Conservation (phyloP, 768 basidiomycete species). For the Polyporus arcularius region DNA sequence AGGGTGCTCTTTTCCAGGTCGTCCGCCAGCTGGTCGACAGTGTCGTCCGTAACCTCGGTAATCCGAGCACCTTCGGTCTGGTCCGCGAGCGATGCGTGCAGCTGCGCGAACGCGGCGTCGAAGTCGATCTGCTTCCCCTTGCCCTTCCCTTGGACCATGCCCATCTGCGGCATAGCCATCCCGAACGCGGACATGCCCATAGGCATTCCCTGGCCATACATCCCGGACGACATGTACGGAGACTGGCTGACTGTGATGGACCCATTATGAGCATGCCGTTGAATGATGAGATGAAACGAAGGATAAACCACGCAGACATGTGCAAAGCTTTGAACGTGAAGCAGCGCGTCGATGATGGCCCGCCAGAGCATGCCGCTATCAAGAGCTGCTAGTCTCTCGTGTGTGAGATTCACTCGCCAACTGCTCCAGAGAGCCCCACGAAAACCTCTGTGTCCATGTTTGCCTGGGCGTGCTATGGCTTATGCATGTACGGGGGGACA, state of each 20-base stretch:
- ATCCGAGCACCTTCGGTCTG: slow-evolving; percentile 50
- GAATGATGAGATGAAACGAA: not conserved
- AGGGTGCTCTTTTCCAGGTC: slow-evolving; percentile 35
- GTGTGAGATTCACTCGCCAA: too few relatives aligned
- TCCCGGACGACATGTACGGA: slow-evolving; percentile 24
- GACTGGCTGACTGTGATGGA: slow-evolving; percentile 15
- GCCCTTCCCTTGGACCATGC: slow-evolving; percentile 67
- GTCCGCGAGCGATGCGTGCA: slow-evolving; percentile 51
- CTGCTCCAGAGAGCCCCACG: too few relatives aligned
- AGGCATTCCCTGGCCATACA: slow-evolving; percentile 37
- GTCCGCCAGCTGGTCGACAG: slow-evolving; percentile 37
- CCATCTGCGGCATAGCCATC: slow-evolving; percentile 22
- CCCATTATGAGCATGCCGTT: too few relatives aligned
- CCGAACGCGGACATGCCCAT: slow-evolving; percentile 23
- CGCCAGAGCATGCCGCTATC: too few relatives aligned
- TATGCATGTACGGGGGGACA: too few relatives aligned
- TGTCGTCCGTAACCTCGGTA: slow-evolving; percentile 50
- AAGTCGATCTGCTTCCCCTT: slow-evolving; percentile 79
- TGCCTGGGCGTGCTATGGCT: too few relatives aligned
- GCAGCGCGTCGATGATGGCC: too few relatives aligned
- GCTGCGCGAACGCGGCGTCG: slow-evolving; percentile 81
- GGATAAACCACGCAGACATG: not conserved
- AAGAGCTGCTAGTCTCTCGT: too few relatives aligned
- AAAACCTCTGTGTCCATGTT: too few relatives aligned
- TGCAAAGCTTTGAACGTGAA: too few relatives aligned